These are phyloP conservation scores for Mycena crocata DNA, from an alignment of 768 basidiomycete genomes.

Conservation along the genomic window DNA sequence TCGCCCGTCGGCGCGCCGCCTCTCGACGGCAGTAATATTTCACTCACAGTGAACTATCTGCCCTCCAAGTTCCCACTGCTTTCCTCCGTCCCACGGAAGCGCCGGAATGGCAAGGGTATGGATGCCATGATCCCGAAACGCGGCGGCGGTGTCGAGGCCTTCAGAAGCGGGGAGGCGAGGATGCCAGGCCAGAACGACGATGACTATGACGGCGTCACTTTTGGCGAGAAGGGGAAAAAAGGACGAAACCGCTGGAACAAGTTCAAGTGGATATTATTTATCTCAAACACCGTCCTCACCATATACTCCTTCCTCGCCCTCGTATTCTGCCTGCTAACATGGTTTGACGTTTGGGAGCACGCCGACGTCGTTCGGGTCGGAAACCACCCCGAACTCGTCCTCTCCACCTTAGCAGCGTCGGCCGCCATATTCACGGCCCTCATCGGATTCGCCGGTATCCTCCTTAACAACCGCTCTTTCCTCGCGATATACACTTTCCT, in stretches of 20 bases:
- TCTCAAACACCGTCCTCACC: constrained; percentile 70
- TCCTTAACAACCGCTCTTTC: constrained; percentile 88
- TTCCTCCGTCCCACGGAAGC: constrained; percentile 54
- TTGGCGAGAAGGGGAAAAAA: constrained; percentile 51
- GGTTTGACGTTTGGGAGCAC: constrained; percentile 79
- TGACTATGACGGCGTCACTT: constrained; percentile 61
- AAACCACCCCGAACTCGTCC: constrained; percentile 73
- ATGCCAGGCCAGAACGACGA: constrained; percentile 66
- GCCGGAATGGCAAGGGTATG: constrained; percentile 46
- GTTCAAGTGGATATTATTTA: constrained; percentile 86
- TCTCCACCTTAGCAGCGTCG: constrained; percentile 75
- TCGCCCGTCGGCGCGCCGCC: constrained; percentile 32
- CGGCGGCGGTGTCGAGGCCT: constrained; percentile 80
- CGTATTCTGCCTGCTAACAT: constrained; percentile 76
- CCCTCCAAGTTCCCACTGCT: constrained; percentile 78
- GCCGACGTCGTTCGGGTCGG: constrained; percentile 81
- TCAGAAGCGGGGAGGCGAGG: constrained; percentile 61
- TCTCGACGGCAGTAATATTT: constrained; percentile 38
- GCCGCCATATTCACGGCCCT: constrained; percentile 73
- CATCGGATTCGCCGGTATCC: constrained; percentile 82
- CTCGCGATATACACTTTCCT: constrained; percentile 82
- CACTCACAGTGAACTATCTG: constrained; percentile 77
- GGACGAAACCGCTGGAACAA: constrained; percentile 74
- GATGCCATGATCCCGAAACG: constrained; percentile 62
- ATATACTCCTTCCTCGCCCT: constrained; percentile 70